Percentiles rank a stretch among this genome's conserved stretches.
Conservation (phyloP, 164 flowering plant genomes). For the Dillenia turbinata region DNA sequence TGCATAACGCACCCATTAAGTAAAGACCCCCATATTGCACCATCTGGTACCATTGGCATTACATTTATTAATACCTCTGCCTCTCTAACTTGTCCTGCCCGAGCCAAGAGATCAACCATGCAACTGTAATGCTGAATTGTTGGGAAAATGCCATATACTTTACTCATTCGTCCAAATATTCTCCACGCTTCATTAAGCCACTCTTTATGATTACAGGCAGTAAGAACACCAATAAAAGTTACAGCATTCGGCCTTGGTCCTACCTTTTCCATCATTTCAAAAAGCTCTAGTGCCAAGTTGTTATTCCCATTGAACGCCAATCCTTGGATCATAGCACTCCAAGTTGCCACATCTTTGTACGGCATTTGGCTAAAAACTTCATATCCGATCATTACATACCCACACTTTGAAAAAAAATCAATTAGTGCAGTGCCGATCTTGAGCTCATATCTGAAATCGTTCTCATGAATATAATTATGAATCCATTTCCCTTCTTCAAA, state of each 20-base stretch:
- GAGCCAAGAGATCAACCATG: slow-evolving; percentile 37
- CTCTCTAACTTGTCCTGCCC: slow-evolving; percentile 19
- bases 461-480: slow-evolving; percentile 11
- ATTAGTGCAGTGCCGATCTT: slow-evolving; percentile 20
- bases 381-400: slow-evolving; percentile 10
- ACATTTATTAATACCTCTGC: slow-evolving; percentile 10
- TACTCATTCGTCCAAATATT: slow-evolving; percentile 21
- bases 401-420: slow-evolving; percentile 30
- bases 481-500: slow-evolving; percentile 25
- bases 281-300: slow-evolving; percentile 14
- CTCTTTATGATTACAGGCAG: slow-evolving; percentile 26
- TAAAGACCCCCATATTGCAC: slow-evolving; percentile 33
- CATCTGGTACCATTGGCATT: slow-evolving; percentile 35
- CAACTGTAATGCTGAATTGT: slow-evolving; percentile 35
- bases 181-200: slow-evolving; percentile 18
- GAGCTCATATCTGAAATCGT: slow-evolving; percentile 11
- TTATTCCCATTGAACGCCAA: slow-evolving; percentile 19
- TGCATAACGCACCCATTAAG: slow-evolving; percentile 31
- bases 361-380: slow-evolving; percentile 12
- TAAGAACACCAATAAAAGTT: slow-evolving; percentile 20
- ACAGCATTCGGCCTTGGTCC: slow-evolving; percentile 19
- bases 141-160: slow-evolving; percentile 18
- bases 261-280: slow-evolving; percentile 17
- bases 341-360: slow-evolving; percentile 4
- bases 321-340: slow-evolving; percentile 28